Base-by-base conservation (phyloP, 352 stramenopile genomes). In the Albugo candida region DNA sequence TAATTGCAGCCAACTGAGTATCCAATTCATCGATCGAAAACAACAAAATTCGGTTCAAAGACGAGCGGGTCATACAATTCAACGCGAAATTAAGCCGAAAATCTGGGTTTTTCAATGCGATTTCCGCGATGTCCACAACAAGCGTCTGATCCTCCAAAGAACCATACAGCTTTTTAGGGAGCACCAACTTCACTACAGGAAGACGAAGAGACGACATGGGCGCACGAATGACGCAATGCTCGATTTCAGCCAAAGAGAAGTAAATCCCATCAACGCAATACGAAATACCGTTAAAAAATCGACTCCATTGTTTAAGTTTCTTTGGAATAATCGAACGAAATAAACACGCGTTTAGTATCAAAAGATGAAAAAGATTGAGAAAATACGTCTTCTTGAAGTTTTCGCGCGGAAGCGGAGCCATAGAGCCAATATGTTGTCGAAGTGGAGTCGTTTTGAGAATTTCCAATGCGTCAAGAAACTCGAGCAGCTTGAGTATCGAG, bases 21-120 rank as follows among this genome's bases (percentile, higher is more conserved):
- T 85, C 68, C 47, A 89, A 64, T 37, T 77, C 67, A 19, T 63
- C 60, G 34, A 61, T 69, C 34, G 65, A 67, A 46, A 83, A 91
- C 16, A 91, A 61, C 17, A 58, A 44, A 11, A 81, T 56, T 0
- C 49, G 40, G 14, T 55, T 54, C 16, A 49, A 47, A 37, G 61
- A 77, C 13, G 69, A 77, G 39, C 64, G 67, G 16, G 66, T 78
- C 35, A 77, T 61, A 48, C 60, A 76, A 51, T 81, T 81, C 2
- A 81, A 52, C 1, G 66, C 66, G 47, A 79, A 81, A 44, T 73
- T 77, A 45, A 79, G 45, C 4, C 69, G 60, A 20, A 70, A 79
- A 42, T 81, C 66, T 0, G 43, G 31, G 8, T 14, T 42, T 5
- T 55, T 55, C 8, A 81, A 45, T n/a, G 51, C 46, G 12, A 74